These are phyloP conservation scores for Zea luxurians DNA, from an alignment of 176 grass and related monocot genomes.

Conservation along the genomic window DNA sequence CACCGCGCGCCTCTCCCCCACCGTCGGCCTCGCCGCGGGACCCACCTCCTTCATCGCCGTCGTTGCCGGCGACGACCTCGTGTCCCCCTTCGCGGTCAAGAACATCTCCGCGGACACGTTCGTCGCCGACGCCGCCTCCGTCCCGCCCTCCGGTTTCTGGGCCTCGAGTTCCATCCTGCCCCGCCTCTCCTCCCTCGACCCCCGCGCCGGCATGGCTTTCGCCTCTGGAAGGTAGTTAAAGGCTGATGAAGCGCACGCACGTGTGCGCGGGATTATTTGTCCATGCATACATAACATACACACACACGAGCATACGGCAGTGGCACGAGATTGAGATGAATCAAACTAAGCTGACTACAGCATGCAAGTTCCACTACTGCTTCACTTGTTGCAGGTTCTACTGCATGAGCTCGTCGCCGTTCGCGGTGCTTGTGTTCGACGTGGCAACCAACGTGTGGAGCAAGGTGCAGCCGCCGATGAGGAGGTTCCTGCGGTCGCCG, in stretches of 20 bases:
- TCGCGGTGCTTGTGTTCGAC: slow-evolving; percentile 71
- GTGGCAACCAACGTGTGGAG: slow-evolving; percentile 67
- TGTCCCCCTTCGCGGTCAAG: slow-evolving; percentile 95
- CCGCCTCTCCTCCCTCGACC: slow-evolving; percentile 74
- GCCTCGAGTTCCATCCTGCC: slow-evolving; percentile 69
- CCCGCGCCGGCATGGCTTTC: slow-evolving; percentile 69
- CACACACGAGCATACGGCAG: no score
- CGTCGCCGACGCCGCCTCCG: slow-evolving; percentile 66
- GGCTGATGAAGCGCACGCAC: neutral
- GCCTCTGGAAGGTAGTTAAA: slow-evolving; percentile 43
- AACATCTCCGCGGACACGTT: slow-evolving; percentile 89
- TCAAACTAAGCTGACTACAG: neutral
- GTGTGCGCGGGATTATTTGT: neutral
- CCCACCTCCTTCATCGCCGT: slow-evolving; percentile 74
- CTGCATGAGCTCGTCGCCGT: slow-evolving; percentile 90
- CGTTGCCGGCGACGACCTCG: slow-evolving; percentile 76
- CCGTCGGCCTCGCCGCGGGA: slow-evolving; percentile 68
- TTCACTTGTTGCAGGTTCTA: slow-evolving; percentile 59
- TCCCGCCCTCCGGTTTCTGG: slow-evolving; percentile 62
- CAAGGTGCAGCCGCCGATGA: slow-evolving; percentile 89
- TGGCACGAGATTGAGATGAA: neutral
- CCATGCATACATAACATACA: neutral
- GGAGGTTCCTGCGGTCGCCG: slow-evolving; percentile 45
- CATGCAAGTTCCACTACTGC: slow-evolving; percentile 4
- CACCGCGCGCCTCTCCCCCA: slow-evolving; percentile 70